Percentiles rank a stretch among this genome's conserved stretches.
These are phyloP conservation scores for Xylaria sp. DNA, from an alignment of 495 filamentous ascomycete species.

Conservation along the genomic window DNA sequence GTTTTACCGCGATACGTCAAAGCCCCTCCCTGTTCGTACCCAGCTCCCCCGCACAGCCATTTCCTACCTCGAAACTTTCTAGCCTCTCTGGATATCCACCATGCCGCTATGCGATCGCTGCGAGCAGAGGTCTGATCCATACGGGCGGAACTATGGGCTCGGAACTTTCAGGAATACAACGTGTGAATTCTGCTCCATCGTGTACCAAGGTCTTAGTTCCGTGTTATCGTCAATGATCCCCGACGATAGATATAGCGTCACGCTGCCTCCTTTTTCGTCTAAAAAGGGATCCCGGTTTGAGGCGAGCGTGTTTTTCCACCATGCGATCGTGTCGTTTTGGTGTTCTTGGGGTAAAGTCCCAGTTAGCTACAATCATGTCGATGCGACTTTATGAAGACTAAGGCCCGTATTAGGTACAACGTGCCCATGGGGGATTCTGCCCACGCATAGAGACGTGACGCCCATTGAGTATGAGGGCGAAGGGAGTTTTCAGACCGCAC, in stretches of 20 bases:
- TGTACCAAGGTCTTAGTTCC: background rate
- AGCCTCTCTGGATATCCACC: background rate
- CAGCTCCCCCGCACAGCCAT: background rate
- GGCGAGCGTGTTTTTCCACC: background rate
- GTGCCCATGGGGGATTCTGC: background rate
- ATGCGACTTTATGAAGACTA: background rate
- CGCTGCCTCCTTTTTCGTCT: background rate
- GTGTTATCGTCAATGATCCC: background rate
- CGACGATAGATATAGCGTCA: background rate
- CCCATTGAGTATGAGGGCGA: background rate
- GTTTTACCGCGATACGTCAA: no score
- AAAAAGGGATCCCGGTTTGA: background rate
- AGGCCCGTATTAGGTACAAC: background rate
- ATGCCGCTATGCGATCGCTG: constrained; percentile 23
- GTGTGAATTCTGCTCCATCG: constrained; percentile 5
- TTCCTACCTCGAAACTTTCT: background rate
- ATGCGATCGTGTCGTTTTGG: background rate
- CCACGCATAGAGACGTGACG: background rate
- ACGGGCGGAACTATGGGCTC: background rate
- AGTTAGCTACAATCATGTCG: background rate
- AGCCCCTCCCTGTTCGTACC: no score
- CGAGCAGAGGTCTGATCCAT: constrained; percentile 15
- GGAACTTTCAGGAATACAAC: constrained; percentile 2
- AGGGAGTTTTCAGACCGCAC: constrained; percentile 20
- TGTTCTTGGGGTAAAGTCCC: background rate